These are phyloP conservation scores for Acer saccharum DNA, from an alignment of 345 rosid species.

Conservation along the genomic window DNA sequence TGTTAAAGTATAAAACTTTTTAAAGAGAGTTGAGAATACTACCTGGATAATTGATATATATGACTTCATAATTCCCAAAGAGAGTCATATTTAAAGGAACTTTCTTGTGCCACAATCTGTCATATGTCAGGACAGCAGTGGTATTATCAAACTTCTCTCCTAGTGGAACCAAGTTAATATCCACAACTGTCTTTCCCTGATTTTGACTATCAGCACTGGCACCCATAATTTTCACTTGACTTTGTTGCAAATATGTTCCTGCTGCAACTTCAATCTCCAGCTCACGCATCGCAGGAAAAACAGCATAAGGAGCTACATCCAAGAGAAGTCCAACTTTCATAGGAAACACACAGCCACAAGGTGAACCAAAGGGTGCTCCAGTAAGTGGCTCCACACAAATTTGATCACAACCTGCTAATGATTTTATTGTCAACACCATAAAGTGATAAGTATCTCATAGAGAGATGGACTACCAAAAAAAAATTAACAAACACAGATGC, in stretches of 20 bases:
- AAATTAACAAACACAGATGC: background rate
- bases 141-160: conserved; percentile 98
- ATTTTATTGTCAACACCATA: conserved; percentile 26
- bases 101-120: conserved; percentile 72
- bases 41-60: conserved; percentile 88
- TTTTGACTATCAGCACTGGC: conserved; percentile 91
- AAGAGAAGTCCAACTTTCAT: conserved; percentile 93
- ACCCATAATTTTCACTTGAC: conserved; percentile 99
- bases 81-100: conserved; percentile 73
- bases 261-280: conserved; percentile 95
- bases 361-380: conserved; percentile 85
- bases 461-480: conserved; percentile 9
- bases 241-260: conserved; percentile 89
- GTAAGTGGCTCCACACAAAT: conserved; percentile 90
- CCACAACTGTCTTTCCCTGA: conserved; percentile 85
- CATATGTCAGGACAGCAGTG: conserved; percentile 81
- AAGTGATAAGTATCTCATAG: background rate
- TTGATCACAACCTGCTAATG: conserved; percentile 83
- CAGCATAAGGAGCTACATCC: conserved; percentile 71
- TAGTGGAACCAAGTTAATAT: conserved; percentile 90
- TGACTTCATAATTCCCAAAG: conserved; percentile 84
- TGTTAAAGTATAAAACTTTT: conserved; percentile 15
- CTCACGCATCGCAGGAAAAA: conserved; percentile 87
- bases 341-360: conserved; percentile 97
- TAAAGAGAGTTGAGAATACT: conserved; percentile 25